A percentile compares a stretch with the other conserved stretches of the same genome.
phyloP scores from a whole-genome alignment of 2,329 filamentous ascomycete species.

The Plenodomus tracheiphilus region DNA sequence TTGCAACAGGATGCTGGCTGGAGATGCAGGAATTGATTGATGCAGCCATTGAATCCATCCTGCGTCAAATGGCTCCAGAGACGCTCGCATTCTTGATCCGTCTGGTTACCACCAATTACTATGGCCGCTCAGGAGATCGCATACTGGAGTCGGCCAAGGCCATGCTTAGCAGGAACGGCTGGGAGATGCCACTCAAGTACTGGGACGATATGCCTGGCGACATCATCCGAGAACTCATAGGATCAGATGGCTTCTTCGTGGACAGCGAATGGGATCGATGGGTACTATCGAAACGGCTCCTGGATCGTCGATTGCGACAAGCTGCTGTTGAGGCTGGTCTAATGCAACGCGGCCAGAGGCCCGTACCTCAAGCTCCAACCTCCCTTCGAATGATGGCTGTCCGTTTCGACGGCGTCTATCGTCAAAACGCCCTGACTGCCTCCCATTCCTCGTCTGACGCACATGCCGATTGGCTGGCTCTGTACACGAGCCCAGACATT shows the following conservation, averaged over 20 bases:
- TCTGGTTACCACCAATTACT: constrained; percentile 60
- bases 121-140: constrained; percentile 58
- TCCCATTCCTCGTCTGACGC: constrained; percentile 47
- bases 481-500: constrained; percentile 59
- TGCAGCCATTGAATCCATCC: constrained; percentile 56
- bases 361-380: constrained; percentile 52
- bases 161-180: constrained; percentile 61
- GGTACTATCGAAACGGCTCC: constrained; percentile 57
- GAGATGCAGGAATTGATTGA: constrained; percentile 62
- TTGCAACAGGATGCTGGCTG: constrained; percentile 61
- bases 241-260: constrained; percentile 62
- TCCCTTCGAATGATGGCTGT: constrained; percentile 55
- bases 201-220: constrained; percentile 64
- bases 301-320: constrained; percentile 55
- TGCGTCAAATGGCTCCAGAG: constrained; percentile 58
- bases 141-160: constrained; percentile 61
- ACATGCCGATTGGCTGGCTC: constrained; percentile 53
- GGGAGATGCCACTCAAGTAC: constrained; percentile 57
- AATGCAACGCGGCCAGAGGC: constrained; percentile 48
- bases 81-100: constrained; percentile 55
- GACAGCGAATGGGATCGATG: constrained; percentile 62
- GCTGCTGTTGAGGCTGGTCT: constrained; percentile 54
- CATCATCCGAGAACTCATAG: constrained; percentile 61
- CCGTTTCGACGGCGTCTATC: constrained; percentile 57
- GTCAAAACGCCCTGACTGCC: constrained; percentile 47